Evolutionary conservation across 163 green algal species (phyloP), one percentile per base, ranked within the genome.

Genomic region (Prototheca wickerhamii): DNA sequence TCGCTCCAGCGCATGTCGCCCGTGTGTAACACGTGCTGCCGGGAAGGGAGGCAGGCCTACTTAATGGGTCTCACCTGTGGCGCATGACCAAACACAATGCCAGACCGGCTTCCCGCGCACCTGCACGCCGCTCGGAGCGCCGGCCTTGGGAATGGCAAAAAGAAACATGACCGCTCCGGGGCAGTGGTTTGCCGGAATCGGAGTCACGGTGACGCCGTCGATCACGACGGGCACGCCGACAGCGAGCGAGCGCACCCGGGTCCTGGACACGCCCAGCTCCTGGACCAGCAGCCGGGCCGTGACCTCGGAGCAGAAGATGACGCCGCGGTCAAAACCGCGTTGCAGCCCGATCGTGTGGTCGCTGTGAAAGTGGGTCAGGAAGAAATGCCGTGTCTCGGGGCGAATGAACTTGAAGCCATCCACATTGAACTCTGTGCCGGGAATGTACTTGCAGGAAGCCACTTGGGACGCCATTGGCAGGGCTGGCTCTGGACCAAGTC

Each of bases 111-210:
- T n/a, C n/a, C n/a, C n/a, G n/a, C n/a, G n/a, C n/a, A n/a, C n/a
- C n/a, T n/a, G n/a, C n/a, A n/a, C n/a, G n/a, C n/a, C n/a, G n/a
- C n/a, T n/a, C n/a, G n/a, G n/a, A n/a, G n/a, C n/a, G 33, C 33
- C n/a, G 21, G 12, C 35, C 25, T 26, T 35, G 0, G 77, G 81
- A 1, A 79, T 63, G 35, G 85, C 51, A 29, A 94, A 89, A 0
- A 95, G 65, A 31, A 96, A 72, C 83, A 94, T 91, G 31, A 76
- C 80, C 3, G 89, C 84, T 2, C 92, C 92, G 0, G 92, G 92
- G 79, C 92, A 98, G 79, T 98, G 92, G 72, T 98, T 98, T 61
- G 92, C 92, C 46, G 96, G 82, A 8, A 97, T 60, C 5, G 94
- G 81, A 0, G 83, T 94, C 5, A 97, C 84, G 0, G 58, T 55